Evolutionary conservation across 805 yeast genomes (phyloP).

Genomic region (Saitoella complicata): DNA sequence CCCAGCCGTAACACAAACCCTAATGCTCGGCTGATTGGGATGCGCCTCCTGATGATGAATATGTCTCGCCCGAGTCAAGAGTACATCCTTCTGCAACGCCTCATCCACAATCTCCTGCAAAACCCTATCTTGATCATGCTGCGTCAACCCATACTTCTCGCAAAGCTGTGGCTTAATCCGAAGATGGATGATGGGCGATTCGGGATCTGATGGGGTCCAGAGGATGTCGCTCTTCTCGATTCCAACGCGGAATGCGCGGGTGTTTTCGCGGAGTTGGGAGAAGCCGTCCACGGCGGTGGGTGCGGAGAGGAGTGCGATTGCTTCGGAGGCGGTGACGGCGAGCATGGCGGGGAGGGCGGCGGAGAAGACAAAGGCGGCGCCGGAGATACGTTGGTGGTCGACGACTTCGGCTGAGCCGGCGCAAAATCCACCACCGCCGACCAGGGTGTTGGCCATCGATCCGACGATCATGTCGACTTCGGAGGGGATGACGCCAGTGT

Average conservation of each 20-base stretch:
- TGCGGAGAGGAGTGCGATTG: slow-evolving; percentile 31
- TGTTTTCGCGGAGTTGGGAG: slow-evolving; percentile 25
- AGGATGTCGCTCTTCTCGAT: slow-evolving; percentile 19
- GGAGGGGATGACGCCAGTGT: slow-evolving; percentile 43
- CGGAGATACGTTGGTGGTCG: slow-evolving; percentile 80
- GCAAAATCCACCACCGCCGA: slow-evolving; percentile 86
- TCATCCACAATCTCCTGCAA: slow-evolving; percentile 51
- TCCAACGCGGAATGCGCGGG: slow-evolving; percentile 24
- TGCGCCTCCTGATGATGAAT: slow-evolving; percentile 59
- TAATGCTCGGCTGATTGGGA: slow-evolving; percentile 48
- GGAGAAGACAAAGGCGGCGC: slow-evolving; percentile 79
- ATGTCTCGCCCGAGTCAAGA: slow-evolving; percentile 48
- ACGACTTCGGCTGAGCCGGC: slow-evolving; percentile 73
- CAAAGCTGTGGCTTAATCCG: slow-evolving; percentile 27
- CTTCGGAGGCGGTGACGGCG: slow-evolving; percentile 46
- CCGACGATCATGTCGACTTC: slow-evolving; percentile 79
- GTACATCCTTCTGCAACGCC: slow-evolving; percentile 35
- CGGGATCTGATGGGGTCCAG: slow-evolving; percentile 13
- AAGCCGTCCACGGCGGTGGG: slow-evolving; percentile 14
- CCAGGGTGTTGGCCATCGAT: slow-evolving; percentile 64
- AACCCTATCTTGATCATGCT: slow-evolving; percentile 38
- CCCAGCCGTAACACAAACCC: slow-evolving; percentile 33
- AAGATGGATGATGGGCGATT: slow-evolving; percentile 58
- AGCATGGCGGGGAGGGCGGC: slow-evolving; percentile 90
- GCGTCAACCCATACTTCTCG: slow-evolving; percentile 22